Conservation (phyloP, 2,329 filamentous ascomycete species). For the Thelonectria discophora region DNA sequence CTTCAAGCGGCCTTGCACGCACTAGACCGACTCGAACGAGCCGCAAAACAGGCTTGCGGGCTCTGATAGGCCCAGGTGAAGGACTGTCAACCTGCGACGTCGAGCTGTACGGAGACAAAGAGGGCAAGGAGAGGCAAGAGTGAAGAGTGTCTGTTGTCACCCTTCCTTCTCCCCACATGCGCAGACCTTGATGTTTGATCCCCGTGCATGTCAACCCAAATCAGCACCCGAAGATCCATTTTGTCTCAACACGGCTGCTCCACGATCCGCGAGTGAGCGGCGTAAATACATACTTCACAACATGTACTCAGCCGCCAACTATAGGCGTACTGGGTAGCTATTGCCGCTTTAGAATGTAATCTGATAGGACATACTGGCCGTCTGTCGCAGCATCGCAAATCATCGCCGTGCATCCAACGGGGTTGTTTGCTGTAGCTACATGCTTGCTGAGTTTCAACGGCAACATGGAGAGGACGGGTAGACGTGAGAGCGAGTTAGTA, state of each 20-base stretch:
- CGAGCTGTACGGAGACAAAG: slow-evolving; percentile 1
- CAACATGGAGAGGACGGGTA: not conserved
- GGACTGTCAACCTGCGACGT: slow-evolving; percentile 36
- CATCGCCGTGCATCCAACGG: slow-evolving; percentile 10
- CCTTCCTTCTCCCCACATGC: slow-evolving; percentile 23
- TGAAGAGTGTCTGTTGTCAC: slow-evolving; percentile 9
- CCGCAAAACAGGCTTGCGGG: slow-evolving; percentile 45
- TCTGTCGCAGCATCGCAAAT: not conserved
- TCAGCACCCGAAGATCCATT: slow-evolving; percentile 16
- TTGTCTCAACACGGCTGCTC: slow-evolving; percentile 13
- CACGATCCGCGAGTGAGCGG: slow-evolving; percentile 9
- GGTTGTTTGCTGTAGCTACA: slow-evolving; percentile 4
- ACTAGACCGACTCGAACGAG: slow-evolving; percentile 42
- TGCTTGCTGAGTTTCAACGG: slow-evolving; percentile 6
- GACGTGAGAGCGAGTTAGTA: slow-evolving; percentile 8
- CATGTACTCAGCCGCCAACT: slow-evolving; percentile 8
- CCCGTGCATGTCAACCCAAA: slow-evolving; percentile 22
- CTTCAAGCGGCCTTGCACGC: slow-evolving; percentile 43
- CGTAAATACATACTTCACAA: slow-evolving; percentile 15
- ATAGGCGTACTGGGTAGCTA: slow-evolving; percentile 9
- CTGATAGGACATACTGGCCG: not conserved
- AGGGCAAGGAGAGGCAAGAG: not conserved
- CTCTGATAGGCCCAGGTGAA: slow-evolving; percentile 45
- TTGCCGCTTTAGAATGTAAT: slow-evolving; percentile 10
- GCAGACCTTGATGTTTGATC: slow-evolving; percentile 15